Conservation (phyloP, 768 basidiomycete species). For the Plicaturopsis crispa region DNA sequence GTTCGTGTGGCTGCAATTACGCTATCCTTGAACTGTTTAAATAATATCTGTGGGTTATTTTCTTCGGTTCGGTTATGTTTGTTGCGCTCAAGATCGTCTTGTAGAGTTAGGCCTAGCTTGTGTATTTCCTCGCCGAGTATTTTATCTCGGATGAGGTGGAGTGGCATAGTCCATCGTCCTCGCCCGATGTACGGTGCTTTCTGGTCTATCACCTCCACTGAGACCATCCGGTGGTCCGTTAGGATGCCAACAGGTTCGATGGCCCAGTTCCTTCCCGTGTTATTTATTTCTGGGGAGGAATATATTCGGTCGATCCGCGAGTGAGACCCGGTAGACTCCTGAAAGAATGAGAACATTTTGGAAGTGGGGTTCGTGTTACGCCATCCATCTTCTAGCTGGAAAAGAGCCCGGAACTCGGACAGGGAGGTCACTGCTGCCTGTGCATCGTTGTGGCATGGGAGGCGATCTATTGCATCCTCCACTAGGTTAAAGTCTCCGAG, state of each 20-base stretch:
- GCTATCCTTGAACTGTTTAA: conserved; percentile 3
- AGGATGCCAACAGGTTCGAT: conserved; percentile 12
- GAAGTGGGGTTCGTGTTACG: conserved; percentile 13
- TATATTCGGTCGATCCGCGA: conserved; percentile 33
- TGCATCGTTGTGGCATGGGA: conserved; percentile 19
- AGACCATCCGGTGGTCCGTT: conserved; percentile 25
- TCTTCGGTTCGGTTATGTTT: neutral
- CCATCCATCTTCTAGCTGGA: conserved; percentile 25
- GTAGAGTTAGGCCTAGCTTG: neutral
- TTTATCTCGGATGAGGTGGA: conserved; percentile 12
- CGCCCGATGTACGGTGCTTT: conserved; percentile 19
- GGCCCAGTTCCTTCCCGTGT: conserved; percentile 16
- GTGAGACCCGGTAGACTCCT: conserved; percentile 9
- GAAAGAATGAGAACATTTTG: conserved; percentile 19
- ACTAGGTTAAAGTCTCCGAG: conserved; percentile 36
- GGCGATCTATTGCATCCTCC: conserved; percentile 27
- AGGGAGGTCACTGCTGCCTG: conserved; percentile 9
- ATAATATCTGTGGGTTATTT: conserved; percentile 7
- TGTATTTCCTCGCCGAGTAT: conserved; percentile 5
- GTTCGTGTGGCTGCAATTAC: conserved; percentile 5
- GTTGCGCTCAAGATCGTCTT: conserved; percentile 3
- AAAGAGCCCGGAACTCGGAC: conserved; percentile 9
- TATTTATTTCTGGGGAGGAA: conserved; percentile 6
- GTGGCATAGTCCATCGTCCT: conserved; percentile 24
- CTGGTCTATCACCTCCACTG: conserved; percentile 12